Base-by-base conservation (phyloP, 225 moss, liverwort and hornwort species). In the Rhytidiadelphus loreus region DNA sequence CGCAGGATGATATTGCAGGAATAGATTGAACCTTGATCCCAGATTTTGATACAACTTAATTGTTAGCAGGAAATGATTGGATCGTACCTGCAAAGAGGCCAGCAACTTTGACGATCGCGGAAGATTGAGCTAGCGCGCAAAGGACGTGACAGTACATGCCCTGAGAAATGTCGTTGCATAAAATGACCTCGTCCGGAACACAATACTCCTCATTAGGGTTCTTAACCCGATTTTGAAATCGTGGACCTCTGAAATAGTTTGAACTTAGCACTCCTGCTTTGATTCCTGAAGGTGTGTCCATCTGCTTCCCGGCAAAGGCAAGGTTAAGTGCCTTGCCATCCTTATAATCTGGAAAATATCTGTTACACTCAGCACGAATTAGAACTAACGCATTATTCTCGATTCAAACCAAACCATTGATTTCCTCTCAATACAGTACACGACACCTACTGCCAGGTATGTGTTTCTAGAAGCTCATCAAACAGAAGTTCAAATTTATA, bases 141-240 rank as follows among this genome's bases (percentile, higher is more conserved):
- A 98, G 89, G 48, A 96, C 71, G 83, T 98, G 97, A 87, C 98
- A 96, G 65, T 98, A 98, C 92, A 94, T 92, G 44, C 92, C 92
- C 62, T 91, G 87, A 39, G 78, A 53, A 41, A 83, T 33, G 87
- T 92, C 89, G 33, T 83, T 19, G 80, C 89, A 91, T 24, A 92
- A 43, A 83, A 92, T 88, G n/a, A 92, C 92, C 85, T 92, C 92
- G 39, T 92, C 91, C 5, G 92, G 92, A 28, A 91, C 92, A 61
- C 92, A 95, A 29, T 43, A 89, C 66, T 91, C 90, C 39, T 84
- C 32, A 18, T 71, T 79, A 28, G 79, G 55, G 12, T 60, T 28
- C 87, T 77, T 59, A 4, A 89, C 74, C 44, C 92, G 85, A 28
- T 87, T 89, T 59, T 7, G 83, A 62, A 92, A 92, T 28, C 79